A percentile compares a stretch with the other conserved stretches of the same genome.
Evolutionary conservation across 2,329 filamentous ascomycete genomes (phyloP).

Genomic region (Calcarisporium arbuscula): DNA sequence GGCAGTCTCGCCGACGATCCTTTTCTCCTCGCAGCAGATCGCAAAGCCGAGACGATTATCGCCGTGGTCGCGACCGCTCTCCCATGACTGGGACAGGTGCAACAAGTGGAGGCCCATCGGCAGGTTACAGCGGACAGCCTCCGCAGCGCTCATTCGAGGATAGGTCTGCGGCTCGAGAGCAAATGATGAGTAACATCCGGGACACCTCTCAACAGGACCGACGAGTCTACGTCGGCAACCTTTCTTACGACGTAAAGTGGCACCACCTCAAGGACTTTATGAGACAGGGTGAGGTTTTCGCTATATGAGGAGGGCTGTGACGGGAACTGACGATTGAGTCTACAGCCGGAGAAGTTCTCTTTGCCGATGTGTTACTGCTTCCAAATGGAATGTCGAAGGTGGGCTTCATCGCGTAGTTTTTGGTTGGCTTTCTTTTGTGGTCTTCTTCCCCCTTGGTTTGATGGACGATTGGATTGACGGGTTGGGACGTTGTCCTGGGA

Average conservation of each 20-base stretch:
- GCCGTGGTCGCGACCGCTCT: slow-evolving; percentile 69
- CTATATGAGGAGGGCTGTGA: slow-evolving; percentile 16
- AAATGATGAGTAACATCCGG: slow-evolving; percentile 92
- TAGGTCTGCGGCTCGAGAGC: slow-evolving; percentile 74
- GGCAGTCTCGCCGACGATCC: slow-evolving; percentile 62
- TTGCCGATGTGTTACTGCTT: slow-evolving; percentile 98
- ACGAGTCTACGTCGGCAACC: slow-evolving; percentile 97
- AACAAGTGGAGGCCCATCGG: slow-evolving; percentile 64
- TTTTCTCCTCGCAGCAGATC: slow-evolving; percentile 76
- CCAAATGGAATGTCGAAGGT: slow-evolving; percentile 99
- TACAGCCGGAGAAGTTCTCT: slow-evolving; percentile 95
- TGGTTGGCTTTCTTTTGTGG: slow-evolving; percentile 76
- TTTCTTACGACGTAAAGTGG: slow-evolving; percentile 99
- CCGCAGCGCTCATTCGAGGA: slow-evolving; percentile 79
- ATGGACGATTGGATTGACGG: slow-evolving; percentile 99
- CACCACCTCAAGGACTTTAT: slow-evolving; percentile 99
- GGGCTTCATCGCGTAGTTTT: slow-evolving; percentile 85
- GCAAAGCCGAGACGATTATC: slow-evolving; percentile 67
- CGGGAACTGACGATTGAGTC: slow-evolving; percentile 32
- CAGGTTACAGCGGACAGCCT: slow-evolving; percentile 52
- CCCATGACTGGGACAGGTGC: slow-evolving; percentile 75
- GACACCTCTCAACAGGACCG: slow-evolving; percentile 98
- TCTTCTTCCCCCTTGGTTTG: slow-evolving; percentile 62
- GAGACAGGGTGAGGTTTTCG: slow-evolving; percentile 77
- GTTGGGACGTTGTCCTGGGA: slow-evolving; percentile 83